Percentiles rank a stretch among this genome's conserved stretches.
phyloP scores from a whole-genome alignment of 1,284 basidiomycete genomes.

The Cryptococcus maquisensis region DNA sequence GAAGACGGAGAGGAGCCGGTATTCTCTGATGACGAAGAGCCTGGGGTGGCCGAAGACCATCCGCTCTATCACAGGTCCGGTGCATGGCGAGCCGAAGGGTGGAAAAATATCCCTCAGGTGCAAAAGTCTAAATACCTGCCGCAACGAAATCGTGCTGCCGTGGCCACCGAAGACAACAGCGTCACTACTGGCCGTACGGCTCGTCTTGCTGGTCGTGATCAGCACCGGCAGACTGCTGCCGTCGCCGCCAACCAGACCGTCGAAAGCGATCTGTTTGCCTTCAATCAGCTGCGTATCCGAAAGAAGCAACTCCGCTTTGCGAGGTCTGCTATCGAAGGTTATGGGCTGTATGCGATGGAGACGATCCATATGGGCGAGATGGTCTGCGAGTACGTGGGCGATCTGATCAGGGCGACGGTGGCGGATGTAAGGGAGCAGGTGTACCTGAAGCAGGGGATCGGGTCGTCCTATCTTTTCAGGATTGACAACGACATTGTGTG shows the following conservation, averaged over 20 bases:
- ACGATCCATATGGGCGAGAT: conserved; percentile 91
- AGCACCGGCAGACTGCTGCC: conserved; percentile 68
- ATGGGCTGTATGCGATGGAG: conserved; percentile 95
- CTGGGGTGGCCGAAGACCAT: conserved; percentile 23
- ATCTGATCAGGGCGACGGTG: conserved; percentile 90
- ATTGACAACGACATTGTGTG: conserved; percentile 90
- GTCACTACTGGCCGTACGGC: conserved; percentile 82
- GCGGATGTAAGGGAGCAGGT: conserved; percentile 95
- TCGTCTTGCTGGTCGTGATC: conserved; percentile 92
- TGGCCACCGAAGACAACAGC: conserved; percentile 41
- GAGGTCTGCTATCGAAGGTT: conserved; percentile 94
- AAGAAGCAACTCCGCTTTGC: conserved; percentile 98
- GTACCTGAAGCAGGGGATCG: conserved; percentile 93
- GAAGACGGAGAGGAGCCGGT: conserved; percentile 32
- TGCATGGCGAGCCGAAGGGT: conserved; percentile 74
- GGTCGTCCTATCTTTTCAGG: conserved; percentile 88
- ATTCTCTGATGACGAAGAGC: conserved; percentile 24
- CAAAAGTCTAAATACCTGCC: conserved; percentile 83
- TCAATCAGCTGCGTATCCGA: conserved; percentile 90
- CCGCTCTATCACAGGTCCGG: conserved; percentile 35
- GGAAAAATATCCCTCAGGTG: conserved; percentile 86
- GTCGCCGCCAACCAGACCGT: conserved; percentile 40
- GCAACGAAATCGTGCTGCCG: conserved; percentile 56
- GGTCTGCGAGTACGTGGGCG: conserved; percentile 99
- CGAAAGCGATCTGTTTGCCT: conserved; percentile 69